These are phyloP conservation scores for sorghum (Sorghum bicolor) DNA, from an alignment of 176 grass and related monocot genomes.

Conservation along the genomic window DNA sequence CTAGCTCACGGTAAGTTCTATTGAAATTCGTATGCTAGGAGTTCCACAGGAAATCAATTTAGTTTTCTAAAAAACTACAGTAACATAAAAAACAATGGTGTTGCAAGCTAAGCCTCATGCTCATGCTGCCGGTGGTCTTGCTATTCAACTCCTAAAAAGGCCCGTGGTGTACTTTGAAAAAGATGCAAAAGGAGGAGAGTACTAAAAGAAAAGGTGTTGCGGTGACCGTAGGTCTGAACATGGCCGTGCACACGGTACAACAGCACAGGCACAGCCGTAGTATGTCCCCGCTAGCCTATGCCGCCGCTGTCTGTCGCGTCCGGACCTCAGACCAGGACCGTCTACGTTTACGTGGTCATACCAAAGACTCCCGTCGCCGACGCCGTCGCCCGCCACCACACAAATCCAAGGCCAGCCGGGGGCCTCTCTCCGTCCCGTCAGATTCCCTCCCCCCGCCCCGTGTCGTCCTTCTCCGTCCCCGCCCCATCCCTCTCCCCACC, in stretches of 20 bases:
- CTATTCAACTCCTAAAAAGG: neutral
- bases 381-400: neutral
- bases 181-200: neutral
- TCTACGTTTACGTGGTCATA: neutral
- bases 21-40: too few relatives aligned
- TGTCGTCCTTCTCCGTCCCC: neutral
- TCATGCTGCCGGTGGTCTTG: neutral
- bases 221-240: neutral
- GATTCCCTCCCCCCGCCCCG: neutral
- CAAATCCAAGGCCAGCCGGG: too few relatives aligned
- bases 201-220: neutral
- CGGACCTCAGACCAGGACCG: neutral
- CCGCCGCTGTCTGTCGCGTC: neutral
- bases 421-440: neutral
- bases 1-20: neutral
- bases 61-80: neutral
- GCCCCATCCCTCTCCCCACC: neutral
- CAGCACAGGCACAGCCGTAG: neutral
- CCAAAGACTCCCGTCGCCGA: neutral
- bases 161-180: neutral
- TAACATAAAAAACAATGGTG: neutral
- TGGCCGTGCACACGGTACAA: neutral
- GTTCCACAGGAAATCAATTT: too few relatives aligned
- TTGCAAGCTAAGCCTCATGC: neutral
- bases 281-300: too few relatives aligned